Conservation (phyloP, 768 basidiomycete genomes). For the Cantharellus anzutake region DNA sequence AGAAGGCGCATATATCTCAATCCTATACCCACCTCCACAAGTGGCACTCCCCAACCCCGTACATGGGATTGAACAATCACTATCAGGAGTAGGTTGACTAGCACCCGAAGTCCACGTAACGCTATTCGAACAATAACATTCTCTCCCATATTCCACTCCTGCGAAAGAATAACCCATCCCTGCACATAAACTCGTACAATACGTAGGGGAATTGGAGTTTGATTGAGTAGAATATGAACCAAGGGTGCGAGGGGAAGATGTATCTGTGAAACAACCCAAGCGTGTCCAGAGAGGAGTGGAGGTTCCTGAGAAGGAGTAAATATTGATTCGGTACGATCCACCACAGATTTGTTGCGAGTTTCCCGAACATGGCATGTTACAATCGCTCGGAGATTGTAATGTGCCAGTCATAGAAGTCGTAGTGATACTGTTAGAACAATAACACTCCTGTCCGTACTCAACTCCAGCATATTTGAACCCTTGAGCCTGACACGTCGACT, state of each 20-base stretch:
- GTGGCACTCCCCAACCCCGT: not conserved
- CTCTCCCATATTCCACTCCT: not conserved
- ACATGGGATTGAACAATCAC: not conserved
- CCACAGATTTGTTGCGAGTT: not conserved
- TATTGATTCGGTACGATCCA: not conserved
- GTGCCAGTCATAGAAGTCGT: not conserved
- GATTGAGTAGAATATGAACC: not conserved
- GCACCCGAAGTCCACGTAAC: not conserved
- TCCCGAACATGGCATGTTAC: not conserved
- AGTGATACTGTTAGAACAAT: not conserved
- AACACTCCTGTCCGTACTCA: constrained; percentile 1
- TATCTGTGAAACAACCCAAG: not conserved
- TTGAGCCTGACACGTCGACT: not conserved
- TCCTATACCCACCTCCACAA: not conserved
- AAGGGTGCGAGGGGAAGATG: not conserved
- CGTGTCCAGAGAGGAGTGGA: not conserved
- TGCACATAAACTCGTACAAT: not conserved
- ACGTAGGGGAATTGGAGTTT: not conserved
- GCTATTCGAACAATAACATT: constrained; percentile 2
- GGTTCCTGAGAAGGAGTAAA: not conserved
- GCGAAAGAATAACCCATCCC: not conserved
- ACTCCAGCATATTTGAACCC: constrained; percentile 1
- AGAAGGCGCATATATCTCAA: not conserved
- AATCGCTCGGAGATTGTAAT: not conserved
- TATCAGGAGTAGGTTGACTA: not conserved